Evolutionary conservation across 768 basidiomycete species (phyloP), one percentile per base, ranked within the genome.

Genomic region (Boletus eberwhitei): DNA sequence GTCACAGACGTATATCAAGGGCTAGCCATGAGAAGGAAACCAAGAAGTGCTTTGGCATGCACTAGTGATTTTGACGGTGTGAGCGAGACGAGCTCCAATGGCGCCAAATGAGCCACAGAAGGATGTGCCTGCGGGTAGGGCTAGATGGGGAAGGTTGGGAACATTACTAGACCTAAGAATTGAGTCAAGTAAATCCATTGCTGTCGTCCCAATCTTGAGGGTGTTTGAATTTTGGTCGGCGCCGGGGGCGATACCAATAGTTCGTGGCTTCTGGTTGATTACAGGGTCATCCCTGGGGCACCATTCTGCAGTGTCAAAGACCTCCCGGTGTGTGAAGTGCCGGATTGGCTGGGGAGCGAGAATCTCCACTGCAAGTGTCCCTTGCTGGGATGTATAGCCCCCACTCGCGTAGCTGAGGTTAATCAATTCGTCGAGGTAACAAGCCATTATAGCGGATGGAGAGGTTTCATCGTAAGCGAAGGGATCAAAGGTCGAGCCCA

Each of bases 261-360:
- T 58, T 22, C 64, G 60, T 3, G 59, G 69, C 16, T 60, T 68
- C 49, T 55, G 60, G 46, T 71, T 69, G 40, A 71, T 42, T 17
- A 71, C 56, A 16, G 71, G 71, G 40, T 71, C 71, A 41, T 60
- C 62, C 41, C 63, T 46, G 2, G 71, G 71, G 41, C 64, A 70
- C 71, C 70, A 71, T 52, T 64, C 64, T 21, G 37, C 35, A 8
- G 55, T 24, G 19, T 54, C 50, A 31, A 64, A 54, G 11, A 65
- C 35, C 24, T 53, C 50, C 53, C 54, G 46, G 31, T 48, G 43
- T 29, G 54, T 36, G 19, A 38, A 50, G 42, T 47, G 46, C 24
- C 46, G 55, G n/a, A 59, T 26, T 14, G 60, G 57, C 17, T 57
- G 61, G 7, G 65, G 60, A 29, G 57, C 54, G 16, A 60, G 24